phyloP scores from a whole-genome alignment of 805 yeast genomes.

The Candida ascalaphidarum region DNA sequence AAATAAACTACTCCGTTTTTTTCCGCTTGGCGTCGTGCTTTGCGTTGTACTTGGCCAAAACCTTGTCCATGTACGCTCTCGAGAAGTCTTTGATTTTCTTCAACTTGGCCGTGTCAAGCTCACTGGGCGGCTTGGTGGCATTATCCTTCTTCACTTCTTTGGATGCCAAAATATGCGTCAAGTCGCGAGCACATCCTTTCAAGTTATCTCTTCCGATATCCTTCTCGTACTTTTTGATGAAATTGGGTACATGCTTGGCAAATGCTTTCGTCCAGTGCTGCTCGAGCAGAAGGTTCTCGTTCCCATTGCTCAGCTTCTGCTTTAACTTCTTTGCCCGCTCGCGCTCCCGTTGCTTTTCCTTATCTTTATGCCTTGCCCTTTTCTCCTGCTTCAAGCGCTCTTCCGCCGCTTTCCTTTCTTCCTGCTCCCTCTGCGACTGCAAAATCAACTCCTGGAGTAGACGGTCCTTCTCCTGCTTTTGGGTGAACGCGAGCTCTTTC shows the following conservation, averaged over 20 bases:
- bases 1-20: too few relatives aligned
- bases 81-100: conserved; percentile 63
- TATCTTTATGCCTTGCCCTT: too few relatives aligned
- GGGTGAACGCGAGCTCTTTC: conserved; percentile 23
- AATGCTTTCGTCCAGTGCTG: conserved; percentile 40
- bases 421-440: conserved; percentile 21
- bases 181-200: conserved; percentile 73
- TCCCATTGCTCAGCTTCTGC: conserved; percentile 3
- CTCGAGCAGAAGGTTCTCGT: conserved; percentile 8
- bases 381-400: conserved; percentile 13
- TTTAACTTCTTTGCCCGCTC: conserved; percentile 5
- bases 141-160: conserved; percentile 56
- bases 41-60: conserved; percentile 37
- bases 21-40: conserved; percentile 11
- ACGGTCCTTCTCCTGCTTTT: conserved; percentile 25
- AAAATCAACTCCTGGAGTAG: conserved; percentile 26
- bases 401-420: conserved; percentile 19
- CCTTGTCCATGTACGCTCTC: conserved; percentile 59
- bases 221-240: conserved; percentile 55
- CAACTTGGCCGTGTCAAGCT: conserved; percentile 55
- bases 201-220: conserved; percentile 66
- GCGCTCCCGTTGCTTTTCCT: conserved; percentile 4
- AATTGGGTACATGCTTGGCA: conserved; percentile 74
- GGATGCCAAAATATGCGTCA: conserved; percentile 54
- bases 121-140: conserved; percentile 38